A percentile compares a stretch with the other conserved stretches of the same genome.
Evolutionary conservation across 2,329 filamentous ascomycete species (phyloP).

Genomic region (Penicillium sp.): DNA sequence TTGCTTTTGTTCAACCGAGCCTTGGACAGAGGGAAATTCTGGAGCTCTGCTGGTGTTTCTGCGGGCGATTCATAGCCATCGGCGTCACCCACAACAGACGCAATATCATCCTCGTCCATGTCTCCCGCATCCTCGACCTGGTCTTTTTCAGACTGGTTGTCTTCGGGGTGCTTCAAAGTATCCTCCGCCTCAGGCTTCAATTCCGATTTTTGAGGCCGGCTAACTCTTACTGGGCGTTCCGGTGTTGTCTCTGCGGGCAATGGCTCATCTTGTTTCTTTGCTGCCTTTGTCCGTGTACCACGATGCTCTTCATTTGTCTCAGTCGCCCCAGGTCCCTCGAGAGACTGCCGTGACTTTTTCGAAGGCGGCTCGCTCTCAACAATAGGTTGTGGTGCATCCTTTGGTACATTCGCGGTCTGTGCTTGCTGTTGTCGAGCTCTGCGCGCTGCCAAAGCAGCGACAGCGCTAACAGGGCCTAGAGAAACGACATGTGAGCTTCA

Average conservation of each 20-base stretch:
- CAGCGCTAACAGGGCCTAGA: conserved; percentile 40
- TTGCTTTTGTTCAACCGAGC: conserved; percentile 36
- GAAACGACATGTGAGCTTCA: conserved; percentile 10
- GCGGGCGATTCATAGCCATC: conserved; percentile 36
- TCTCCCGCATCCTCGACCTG: conserved; percentile 21
- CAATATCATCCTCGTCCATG: conserved; percentile 23
- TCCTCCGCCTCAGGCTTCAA: background rate
- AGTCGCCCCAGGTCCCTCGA: conserved; percentile 19
- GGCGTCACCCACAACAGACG: conserved; percentile 24
- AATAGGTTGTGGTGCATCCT: conserved; percentile 20
- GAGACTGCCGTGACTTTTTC: conserved; percentile 34
- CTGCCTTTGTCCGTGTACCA: conserved; percentile 19
- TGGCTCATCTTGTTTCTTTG: conserved; percentile 19
- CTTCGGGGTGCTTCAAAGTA: background rate
- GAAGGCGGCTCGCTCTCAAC: conserved; percentile 32
- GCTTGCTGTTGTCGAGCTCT: conserved; percentile 40
- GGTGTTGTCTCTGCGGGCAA: conserved; percentile 13
- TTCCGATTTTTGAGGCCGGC: conserved; percentile 5
- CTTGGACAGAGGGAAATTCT: conserved; percentile 43
- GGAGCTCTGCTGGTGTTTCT: conserved; percentile 29
- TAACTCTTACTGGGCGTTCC: conserved; percentile 7
- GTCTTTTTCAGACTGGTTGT: conserved; percentile 17
- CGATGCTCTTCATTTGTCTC: conserved; percentile 15
- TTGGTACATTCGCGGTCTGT: conserved; percentile 21
- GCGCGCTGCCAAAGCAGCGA: conserved; percentile 45